Conservation (phyloP, 345 rosid species). For the Ailanthus altissimus region DNA sequence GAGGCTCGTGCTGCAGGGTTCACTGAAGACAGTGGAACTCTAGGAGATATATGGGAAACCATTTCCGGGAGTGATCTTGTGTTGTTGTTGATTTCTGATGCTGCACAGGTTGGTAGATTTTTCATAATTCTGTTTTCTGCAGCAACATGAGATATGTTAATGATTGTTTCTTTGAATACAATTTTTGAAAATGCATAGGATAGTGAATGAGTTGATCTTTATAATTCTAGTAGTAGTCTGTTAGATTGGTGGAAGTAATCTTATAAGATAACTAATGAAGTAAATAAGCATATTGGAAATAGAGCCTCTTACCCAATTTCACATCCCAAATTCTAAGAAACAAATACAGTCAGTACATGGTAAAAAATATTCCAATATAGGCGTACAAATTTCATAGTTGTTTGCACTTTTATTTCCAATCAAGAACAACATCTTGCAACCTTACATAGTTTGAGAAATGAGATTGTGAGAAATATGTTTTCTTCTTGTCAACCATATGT, state of each 20-base stretch:
- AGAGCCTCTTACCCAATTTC: not conserved
- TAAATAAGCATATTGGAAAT: not conserved
- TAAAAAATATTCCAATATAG: not conserved
- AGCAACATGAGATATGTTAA: not conserved
- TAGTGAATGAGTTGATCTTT: not conserved
- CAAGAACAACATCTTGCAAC: not conserved
- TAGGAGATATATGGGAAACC: conserved; percentile 52
- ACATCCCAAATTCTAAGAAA: not conserved
- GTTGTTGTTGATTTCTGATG: conserved; percentile 46
- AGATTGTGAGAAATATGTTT: not conserved
- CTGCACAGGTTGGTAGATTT: conserved; percentile 41
- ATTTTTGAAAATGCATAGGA: not conserved
- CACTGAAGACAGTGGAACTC: conserved; percentile 46
- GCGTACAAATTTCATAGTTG: not conserved
- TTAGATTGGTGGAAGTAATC: not conserved
- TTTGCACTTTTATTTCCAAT: not conserved
- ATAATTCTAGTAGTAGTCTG: not conserved
- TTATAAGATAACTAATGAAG: not conserved
- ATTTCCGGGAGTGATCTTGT: conserved; percentile 50
- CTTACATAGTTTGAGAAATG: not conserved
- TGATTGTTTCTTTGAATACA: not conserved
- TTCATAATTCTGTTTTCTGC: not conserved
- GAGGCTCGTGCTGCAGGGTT: conserved; percentile 56
- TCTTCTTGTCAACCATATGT: not conserved
- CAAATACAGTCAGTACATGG: not conserved